Evolutionary conservation across 2,329 filamentous ascomycete species (phyloP).

Genomic region (Dothideomycetes sp.): DNA sequence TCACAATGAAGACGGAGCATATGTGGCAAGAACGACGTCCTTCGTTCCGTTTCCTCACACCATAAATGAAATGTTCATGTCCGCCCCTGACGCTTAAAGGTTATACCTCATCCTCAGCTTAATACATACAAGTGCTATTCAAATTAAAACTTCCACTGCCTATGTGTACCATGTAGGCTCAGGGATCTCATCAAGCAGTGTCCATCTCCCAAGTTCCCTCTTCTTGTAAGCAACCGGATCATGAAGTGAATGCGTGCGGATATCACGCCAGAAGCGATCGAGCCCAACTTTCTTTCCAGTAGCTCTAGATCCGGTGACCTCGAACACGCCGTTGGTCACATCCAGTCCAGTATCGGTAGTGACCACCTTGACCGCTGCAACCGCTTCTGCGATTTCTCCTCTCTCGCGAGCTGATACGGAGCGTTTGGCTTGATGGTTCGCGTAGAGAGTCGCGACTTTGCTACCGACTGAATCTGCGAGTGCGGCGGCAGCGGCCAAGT

Average conservation of each 20-base stretch:
- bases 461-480: slow-evolving; percentile 46
- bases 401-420: slow-evolving; percentile 41
- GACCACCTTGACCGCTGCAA: slow-evolving; percentile 52
- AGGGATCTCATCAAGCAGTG: slow-evolving; percentile 45
- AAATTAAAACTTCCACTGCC: no score
- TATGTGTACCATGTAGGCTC: slow-evolving; percentile 53
- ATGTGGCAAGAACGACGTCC: no score
- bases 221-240: slow-evolving; percentile 60
- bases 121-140: no score
- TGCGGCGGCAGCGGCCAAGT: slow-evolving; percentile 48
- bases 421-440: background rate
- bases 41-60: no score
- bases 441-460: slow-evolving; percentile 38
- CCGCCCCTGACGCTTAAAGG: no score
- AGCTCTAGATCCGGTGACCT: slow-evolving; percentile 49
- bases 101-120: no score
- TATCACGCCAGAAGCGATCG: slow-evolving; percentile 55
- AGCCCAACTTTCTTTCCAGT: slow-evolving; percentile 49
- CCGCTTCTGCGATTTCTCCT: slow-evolving; percentile 51
- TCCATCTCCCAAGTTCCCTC: slow-evolving; percentile 47
- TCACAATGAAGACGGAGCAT: no score
- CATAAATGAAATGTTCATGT: no score
- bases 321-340: slow-evolving; percentile 52
- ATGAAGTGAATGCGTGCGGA: slow-evolving; percentile 55
- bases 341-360: slow-evolving; percentile 48